Conservation (phyloP, 1,284 basidiomycete genomes). For the Ceratobasidium sp. region DNA sequence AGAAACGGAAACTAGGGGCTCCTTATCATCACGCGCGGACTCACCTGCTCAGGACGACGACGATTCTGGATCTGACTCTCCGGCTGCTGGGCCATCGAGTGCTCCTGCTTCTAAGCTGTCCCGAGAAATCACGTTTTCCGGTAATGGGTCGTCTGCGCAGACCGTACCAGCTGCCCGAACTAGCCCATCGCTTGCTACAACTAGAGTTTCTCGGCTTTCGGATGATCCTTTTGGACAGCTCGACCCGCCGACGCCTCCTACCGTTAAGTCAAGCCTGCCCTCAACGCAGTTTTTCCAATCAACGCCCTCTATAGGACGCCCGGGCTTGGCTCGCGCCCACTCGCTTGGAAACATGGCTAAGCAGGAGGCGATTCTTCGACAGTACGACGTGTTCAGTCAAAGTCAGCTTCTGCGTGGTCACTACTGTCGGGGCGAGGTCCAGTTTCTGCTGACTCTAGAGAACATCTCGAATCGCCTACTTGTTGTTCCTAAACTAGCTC, state of each 20-base stretch:
- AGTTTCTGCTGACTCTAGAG: constrained; percentile 90
- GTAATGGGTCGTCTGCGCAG: constrained; percentile 34
- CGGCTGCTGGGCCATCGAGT: constrained; percentile 39
- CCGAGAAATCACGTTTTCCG: constrained; percentile 46
- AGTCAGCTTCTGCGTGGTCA: constrained; percentile 84
- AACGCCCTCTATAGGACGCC: constrained; percentile 63
- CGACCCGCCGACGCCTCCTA: constrained; percentile 60
- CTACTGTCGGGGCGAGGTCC: constrained; percentile 93
- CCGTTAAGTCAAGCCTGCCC: constrained; percentile 52
- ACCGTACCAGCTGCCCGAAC: constrained; percentile 73
- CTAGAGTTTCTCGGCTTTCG: constrained; percentile 62
- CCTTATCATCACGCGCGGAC: constrained; percentile 40
- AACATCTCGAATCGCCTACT: constrained; percentile 93
- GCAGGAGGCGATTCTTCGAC: constrained; percentile 68
- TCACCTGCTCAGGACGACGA: constrained; percentile 59
- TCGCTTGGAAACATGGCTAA: constrained; percentile 65
- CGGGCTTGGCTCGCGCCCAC: constrained; percentile 69
- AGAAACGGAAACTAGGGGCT: constrained; percentile 30
- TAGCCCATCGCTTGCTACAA: constrained; percentile 74
- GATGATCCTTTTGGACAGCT: constrained; percentile 80
- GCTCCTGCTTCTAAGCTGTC: constrained; percentile 39
- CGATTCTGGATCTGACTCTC: constrained; percentile 52
- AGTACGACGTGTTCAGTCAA: constrained; percentile 77
- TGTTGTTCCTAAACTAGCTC: constrained; percentile 92
- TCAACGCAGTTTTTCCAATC: constrained; percentile 38